phyloP scores from a whole-genome alignment of 139 green algal species.

The Desmodesmus armatus region DNA sequence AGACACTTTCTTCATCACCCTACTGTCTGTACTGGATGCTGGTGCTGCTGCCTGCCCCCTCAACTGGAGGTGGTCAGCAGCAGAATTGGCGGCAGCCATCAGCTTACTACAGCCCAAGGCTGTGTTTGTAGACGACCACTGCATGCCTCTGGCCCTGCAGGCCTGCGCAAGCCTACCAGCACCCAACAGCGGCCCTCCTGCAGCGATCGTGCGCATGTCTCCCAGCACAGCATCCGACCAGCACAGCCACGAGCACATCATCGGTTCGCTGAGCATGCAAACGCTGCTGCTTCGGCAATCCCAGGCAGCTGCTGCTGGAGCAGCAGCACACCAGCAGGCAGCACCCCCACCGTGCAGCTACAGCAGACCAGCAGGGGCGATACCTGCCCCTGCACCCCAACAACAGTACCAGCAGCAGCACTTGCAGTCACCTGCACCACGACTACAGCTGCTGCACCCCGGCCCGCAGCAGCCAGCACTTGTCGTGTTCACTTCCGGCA shows the following conservation, averaged over 20 bases:
- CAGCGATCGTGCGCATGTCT: neutral
- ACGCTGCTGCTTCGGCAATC: neutral
- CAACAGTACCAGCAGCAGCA: constrained; percentile 20
- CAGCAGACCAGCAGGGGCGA: neutral
- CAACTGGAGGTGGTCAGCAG: constrained; percentile 77
- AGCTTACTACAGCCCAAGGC: constrained; percentile 45
- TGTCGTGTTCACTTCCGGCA: constrained; percentile 77
- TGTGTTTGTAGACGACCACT: neutral
- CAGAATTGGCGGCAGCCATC: constrained; percentile 63
- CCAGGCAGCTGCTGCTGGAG: neutral
- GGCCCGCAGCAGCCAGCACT: constrained; percentile 42
- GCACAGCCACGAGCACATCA: neutral
- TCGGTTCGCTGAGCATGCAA: neutral
- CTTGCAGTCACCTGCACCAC: neutral
- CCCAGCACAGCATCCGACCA: too few relatives aligned
- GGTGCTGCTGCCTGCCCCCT: constrained; percentile 76
- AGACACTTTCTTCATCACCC: constrained; percentile 54
- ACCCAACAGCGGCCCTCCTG: neutral
- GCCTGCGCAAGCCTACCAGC: constrained; percentile 30
- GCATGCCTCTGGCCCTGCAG: constrained; percentile 41
- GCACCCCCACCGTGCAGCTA: neutral
- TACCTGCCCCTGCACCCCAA: neutral
- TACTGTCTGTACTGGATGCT: constrained; percentile 69
- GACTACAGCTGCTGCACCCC: constrained; percentile 53
- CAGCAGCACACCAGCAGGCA: neutral